phyloP scores from a whole-genome alignment of 208 protist genomes.

The Trichomonas gallinae region DNA sequence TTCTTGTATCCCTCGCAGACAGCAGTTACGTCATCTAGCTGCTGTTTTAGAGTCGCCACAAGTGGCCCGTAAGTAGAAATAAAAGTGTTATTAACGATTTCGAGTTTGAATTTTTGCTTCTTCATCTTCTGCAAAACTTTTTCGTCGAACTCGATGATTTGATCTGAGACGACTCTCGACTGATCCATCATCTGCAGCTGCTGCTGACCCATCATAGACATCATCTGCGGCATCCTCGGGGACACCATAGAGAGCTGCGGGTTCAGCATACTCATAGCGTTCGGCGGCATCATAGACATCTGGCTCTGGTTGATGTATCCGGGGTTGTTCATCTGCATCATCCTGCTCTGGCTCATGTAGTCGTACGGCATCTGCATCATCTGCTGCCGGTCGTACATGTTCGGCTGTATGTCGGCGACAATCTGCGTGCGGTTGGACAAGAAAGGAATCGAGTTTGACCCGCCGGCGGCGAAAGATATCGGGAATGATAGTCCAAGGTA shows the following conservation, averaged over 20 bases:
- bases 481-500: not conserved
- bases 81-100: not conserved
- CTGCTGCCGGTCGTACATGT: not conserved
- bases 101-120: not conserved
- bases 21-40: not conserved
- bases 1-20: not conserved
- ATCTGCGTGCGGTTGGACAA: not conserved
- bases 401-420: not conserved
- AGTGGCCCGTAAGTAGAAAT: not conserved
- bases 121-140: not conserved
- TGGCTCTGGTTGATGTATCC: not conserved
- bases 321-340: not conserved
- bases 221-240: no score
- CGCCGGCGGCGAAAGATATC: not conserved
- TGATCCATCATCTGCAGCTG: not conserved
- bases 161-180: not conserved
- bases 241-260: no score
- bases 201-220: not conserved
- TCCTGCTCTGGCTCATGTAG: not conserved
- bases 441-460: not conserved
- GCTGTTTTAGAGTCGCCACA: not conserved
- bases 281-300: not conserved
- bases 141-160: not conserved
- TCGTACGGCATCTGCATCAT: not conserved
- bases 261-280: not conserved